Evolutionary conservation across 23 red algal genomes (phyloP).

Genomic region (Gracilaria gracilis): DNA sequence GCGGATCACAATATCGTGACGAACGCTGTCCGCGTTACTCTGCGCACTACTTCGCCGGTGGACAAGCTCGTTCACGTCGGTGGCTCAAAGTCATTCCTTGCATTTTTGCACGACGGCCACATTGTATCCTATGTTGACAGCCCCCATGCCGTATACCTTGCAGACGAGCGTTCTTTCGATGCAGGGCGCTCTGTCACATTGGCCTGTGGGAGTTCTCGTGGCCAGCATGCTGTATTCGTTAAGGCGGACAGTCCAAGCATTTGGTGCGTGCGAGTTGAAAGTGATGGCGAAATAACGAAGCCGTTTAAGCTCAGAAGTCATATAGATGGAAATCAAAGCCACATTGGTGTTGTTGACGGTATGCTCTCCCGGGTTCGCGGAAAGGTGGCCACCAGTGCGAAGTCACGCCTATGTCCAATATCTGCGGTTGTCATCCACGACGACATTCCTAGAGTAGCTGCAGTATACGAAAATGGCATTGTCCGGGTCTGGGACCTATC

Average conservation of each 20-base stretch:
- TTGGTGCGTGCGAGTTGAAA: slow-evolving; percentile 49
- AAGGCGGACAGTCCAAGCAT: slow-evolving; percentile 72
- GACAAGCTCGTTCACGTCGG: slow-evolving; percentile 55
- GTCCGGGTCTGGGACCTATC: slow-evolving; percentile 62
- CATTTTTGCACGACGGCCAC: slow-evolving; percentile 51
- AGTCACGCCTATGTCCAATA: slow-evolving; percentile 48
- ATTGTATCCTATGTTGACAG: slow-evolving; percentile 48
- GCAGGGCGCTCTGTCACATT: slow-evolving; percentile 40
- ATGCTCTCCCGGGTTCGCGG: slow-evolving; percentile 48
- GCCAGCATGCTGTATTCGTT: slow-evolving; percentile 42
- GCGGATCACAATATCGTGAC: slow-evolving; percentile 58
- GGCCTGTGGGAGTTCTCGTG: slow-evolving; percentile 9
- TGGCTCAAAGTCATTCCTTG: slow-evolving; percentile 45
- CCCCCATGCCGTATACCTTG: slow-evolving; percentile 10
- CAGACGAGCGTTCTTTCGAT: slow-evolving; percentile 22
- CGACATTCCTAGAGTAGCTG: slow-evolving; percentile 31
- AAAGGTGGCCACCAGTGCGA: slow-evolving; percentile 63
- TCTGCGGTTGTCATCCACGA: slow-evolving; percentile 49
- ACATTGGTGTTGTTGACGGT: slow-evolving; percentile 52
- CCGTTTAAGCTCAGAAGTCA: slow-evolving; percentile 63
- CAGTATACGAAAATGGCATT: slow-evolving; percentile 70
- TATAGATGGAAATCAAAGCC: slow-evolving; percentile 58
- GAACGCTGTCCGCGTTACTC: slow-evolving; percentile 46
- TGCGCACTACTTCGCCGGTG: slow-evolving; percentile 43
- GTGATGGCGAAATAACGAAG: slow-evolving; percentile 22